Evolutionary conservation across 1,139 yeast genomes (phyloP), one percentile per base, ranked within the genome.

Genomic region (Taiozyma sp.): DNA sequence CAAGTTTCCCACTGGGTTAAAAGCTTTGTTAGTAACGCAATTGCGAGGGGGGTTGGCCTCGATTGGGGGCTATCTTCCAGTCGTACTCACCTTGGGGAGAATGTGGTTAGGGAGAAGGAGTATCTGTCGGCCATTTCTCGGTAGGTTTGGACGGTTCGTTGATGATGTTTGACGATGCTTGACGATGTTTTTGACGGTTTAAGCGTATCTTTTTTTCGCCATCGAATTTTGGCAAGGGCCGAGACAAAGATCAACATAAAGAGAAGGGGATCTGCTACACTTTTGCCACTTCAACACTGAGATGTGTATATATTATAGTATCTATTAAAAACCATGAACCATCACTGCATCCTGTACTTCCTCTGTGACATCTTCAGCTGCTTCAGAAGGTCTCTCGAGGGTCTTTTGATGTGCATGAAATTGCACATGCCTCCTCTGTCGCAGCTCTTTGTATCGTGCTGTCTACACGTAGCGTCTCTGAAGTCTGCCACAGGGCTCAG

Each of bases 91-190:
- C 88, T 87, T 67, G 98, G 98, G 51, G 97, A 91, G 70, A 92
- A 92, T 36, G 98, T 92, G 46, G 98, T 92, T 59, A 93, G 80
- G 28, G 99, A 95, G 69, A 95, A 95, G 16, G 99, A 92, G 73
- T 95, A 93, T 79, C 98, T 83, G 71, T 93, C 98, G 58, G 99
- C 97, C 97, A 93, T 40, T 40, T 30, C 32, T 29, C n/a, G 14
- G n/a, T 23, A 14, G 13, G 19, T 12, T 40, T 40, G 19, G 19
- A 19, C 19, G 19, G 19, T 19, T 19, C 19, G 19, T 19, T 19
- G 19, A 19, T 19, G 19, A 19, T 19, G 19, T 19, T 19, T 19
- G 19, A 19, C 19, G 19, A 19, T 19, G 19, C 19, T 19, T 19
- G 19, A 19, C 19, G 19, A 19, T 16, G 29, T 14, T 14, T 5